Base-by-base conservation (phyloP, 257 asterid species). In the Salvia miltiorrhiza region DNA sequence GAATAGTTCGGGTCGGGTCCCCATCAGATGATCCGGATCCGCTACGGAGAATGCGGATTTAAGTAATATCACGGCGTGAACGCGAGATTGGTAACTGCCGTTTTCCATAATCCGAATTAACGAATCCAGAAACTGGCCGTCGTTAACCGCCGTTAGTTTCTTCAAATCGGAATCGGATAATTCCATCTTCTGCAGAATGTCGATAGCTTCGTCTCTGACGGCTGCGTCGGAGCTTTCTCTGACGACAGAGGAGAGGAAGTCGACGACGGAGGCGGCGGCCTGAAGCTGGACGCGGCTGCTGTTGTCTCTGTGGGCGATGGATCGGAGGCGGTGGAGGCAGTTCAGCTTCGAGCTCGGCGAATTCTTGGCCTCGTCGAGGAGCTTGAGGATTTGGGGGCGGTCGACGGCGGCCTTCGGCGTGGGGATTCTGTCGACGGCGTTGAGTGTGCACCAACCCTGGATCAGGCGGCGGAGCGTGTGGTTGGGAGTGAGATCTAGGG, bases 381-480 rank as follows among this genome's bases (percentile, higher is more conserved):
- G 79, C 6, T 85, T 83, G 4, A 39, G 11, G 23, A 88, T 77
- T 67, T 85, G 87, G 30, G 84, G 20, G 37, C 53, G 77, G 5
- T 81, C 77, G 11, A 82, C 77, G 0, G 87, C 72, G 9, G 87
- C 77, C 35, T 79, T 88, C 0, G 96, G 96, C 2, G 97, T 88
- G 5, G 93, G 92, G 59, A 88, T 75, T 8, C 89, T 43, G 19
- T 88, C 93, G 20, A 71, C 60, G 13, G 90, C 55, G 56, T 90
- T 86, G 76, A 84, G 70, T 4, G 81, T 81, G 83, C 94, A 88
- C 97, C 96, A 88, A 0, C 84, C 74, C 67, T 90, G 96, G 16
- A 90, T 85, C 45, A 90, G 76, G n/a, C 97, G 69, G 10, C 86
- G 79, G 14, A 90, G 90, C 1, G 80, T 90, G 73, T 85, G 91